Conservation (phyloP, 208 protist genomes). For the Wallacemonas sp. region DNA sequence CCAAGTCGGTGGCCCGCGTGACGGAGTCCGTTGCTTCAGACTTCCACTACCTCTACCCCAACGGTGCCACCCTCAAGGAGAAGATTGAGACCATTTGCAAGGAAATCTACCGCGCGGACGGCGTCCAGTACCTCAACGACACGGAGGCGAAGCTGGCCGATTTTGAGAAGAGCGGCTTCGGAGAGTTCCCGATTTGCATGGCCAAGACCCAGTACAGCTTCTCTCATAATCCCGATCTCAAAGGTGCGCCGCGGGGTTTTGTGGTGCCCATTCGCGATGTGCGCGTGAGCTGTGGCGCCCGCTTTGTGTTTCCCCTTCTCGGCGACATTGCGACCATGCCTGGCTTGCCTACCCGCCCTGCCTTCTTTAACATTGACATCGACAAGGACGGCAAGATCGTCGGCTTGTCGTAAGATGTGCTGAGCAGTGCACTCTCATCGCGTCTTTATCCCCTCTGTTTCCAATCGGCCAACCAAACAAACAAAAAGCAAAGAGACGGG, state of each 20-base stretch:
- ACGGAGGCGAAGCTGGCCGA: conserved; percentile 89
- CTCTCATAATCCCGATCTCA: conserved; percentile 88
- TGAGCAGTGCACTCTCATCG: no score
- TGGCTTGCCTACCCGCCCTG: conserved; percentile 94
- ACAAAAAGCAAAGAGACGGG: no score
- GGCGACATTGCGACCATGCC: conserved; percentile 95
- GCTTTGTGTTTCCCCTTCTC: conserved; percentile 95
- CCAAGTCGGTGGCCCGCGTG: conserved; percentile 81
- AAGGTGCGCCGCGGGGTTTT: conserved; percentile 90
- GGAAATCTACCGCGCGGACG: conserved; percentile 95
- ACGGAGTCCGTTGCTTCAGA: conserved; percentile 50
- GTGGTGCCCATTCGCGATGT: conserved; percentile 94
- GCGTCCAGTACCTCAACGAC: conserved; percentile 86
- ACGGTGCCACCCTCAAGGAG: conserved; percentile 87
- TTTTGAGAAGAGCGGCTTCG: conserved; percentile 84
- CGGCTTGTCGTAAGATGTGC: conserved; percentile 93
- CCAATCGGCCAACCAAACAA: no score
- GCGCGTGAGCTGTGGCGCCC: conserved; percentile 91
- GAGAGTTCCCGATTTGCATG: conserved; percentile 95
- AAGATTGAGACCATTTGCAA: conserved; percentile 97
- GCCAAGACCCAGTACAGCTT: conserved; percentile 98
- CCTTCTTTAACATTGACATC: conserved; percentile 97
- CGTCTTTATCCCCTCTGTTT: no score
- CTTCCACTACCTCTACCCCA: conserved; percentile 94
- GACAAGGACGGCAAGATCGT: conserved; percentile 91